phyloP scores from a whole-genome alignment of 768 basidiomycete species.

The Tremella yokohamensis region DNA sequence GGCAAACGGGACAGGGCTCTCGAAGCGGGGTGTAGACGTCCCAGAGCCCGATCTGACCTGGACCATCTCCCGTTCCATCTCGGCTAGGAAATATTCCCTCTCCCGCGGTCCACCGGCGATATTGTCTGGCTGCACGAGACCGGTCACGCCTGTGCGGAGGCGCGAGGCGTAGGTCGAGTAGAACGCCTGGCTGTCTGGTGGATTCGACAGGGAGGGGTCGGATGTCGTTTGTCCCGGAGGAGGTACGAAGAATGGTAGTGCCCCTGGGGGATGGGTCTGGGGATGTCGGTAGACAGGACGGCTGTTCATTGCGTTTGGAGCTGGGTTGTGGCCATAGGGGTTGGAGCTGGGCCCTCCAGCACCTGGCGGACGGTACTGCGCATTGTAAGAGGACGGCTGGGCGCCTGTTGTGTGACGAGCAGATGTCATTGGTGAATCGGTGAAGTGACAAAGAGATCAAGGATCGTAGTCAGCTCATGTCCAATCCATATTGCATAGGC shows the following conservation, averaged over 20 bases:
- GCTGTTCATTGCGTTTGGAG: not conserved
- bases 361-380: too few species aligned
- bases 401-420: too few species aligned
- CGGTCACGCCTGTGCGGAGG: slow-evolving; percentile 81
- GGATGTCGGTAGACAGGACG: not conserved
- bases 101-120: slow-evolving; percentile 50
- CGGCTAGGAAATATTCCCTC: slow-evolving; percentile 32
- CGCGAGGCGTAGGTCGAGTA: slow-evolving; percentile 81
- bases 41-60: slow-evolving; percentile 17
- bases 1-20: slow-evolving; percentile 24
- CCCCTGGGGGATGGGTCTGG: slow-evolving; percentile 28
- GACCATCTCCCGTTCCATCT: slow-evolving; percentile 29
- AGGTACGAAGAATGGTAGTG: slow-evolving; percentile 31
- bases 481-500: too few species aligned
- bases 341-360: not conserved
- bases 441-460: too few species aligned
- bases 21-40: slow-evolving; percentile 31
- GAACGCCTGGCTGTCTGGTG: slow-evolving; percentile 60
- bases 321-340: not conserved
- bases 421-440: too few species aligned
- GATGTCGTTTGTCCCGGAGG: slow-evolving; percentile 40
- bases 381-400: too few species aligned
- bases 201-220: slow-evolving; percentile 24
- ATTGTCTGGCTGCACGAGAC: slow-evolving; percentile 83
- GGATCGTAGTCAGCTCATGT: too few species aligned